A percentile compares a stretch with the other conserved stretches of the same genome.
Evolutionary conservation across 805 yeast genomes (phyloP).

Genomic region (Metschnikowia drakensbergensis): DNA sequence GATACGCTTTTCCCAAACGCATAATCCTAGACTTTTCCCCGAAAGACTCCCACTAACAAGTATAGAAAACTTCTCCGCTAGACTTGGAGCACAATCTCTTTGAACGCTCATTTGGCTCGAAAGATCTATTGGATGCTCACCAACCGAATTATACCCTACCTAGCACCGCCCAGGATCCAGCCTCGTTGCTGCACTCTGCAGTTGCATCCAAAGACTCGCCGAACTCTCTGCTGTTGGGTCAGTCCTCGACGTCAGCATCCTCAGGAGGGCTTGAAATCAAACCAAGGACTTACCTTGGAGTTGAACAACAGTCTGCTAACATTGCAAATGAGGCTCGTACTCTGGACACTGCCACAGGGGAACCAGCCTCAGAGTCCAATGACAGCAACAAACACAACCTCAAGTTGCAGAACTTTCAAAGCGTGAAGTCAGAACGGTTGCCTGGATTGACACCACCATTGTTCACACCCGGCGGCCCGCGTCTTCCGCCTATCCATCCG

Average conservation of each 20-base stretch:
- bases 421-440: slow-evolving; percentile 21
- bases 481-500: slow-evolving; percentile 50
- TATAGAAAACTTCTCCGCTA: slow-evolving; percentile 45
- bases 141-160: neutral
- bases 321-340: neutral
- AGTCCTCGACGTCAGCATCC: slow-evolving; percentile 6
- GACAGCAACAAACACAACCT: slow-evolving; percentile 31
- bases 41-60: neutral
- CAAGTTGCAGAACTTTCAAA: slow-evolving; percentile 32
- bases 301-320: neutral
- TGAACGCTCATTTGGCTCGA: slow-evolving; percentile 87
- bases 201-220: slow-evolving; percentile 6
- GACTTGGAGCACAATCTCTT: slow-evolving; percentile 93
- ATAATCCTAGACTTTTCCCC: too few relatives aligned
- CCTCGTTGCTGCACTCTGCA: slow-evolving; percentile 5
- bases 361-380: neutral
- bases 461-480: slow-evolving; percentile 58
- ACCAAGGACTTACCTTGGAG: slow-evolving; percentile 5
- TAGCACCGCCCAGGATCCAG: neutral
- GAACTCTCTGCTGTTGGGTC: slow-evolving; percentile 7
- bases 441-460: slow-evolving; percentile 46
- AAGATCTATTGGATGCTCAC: slow-evolving; percentile 26
- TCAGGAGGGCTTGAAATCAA: slow-evolving; percentile 11
- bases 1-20: neutral
- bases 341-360: neutral